Base-by-base conservation (phyloP, 441 rosid species). In the Eutrema salsugineum region DNA sequence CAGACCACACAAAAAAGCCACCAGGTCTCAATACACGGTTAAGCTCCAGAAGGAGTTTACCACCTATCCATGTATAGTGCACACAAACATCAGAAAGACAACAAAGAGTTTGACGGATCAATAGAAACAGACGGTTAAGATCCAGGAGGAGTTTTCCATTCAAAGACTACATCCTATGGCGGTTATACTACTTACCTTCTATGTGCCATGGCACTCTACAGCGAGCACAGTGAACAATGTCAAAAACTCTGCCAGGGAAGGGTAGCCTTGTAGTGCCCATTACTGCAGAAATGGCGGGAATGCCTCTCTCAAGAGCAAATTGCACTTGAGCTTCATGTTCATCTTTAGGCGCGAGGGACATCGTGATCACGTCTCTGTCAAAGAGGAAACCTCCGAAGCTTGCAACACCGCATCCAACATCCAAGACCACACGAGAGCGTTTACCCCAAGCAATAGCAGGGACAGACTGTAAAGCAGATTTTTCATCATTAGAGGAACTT, bases 141-240 rank as follows among this genome's bases (percentile, higher is more conserved):
- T 43, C 50, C 16, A 59, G 39, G 14, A 56, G 46, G 8, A 60
- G 44, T 16, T 30, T 61, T 53, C 50, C 38, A 39, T 36, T 10
- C 27, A 36, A 47, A 64, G 67, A 50, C 38, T 43, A 46, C 14
- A 48, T 14, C 43, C 43, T 9, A 30, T 58, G 11, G 56, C 3
- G 39, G 55, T 32, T 42, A 35, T 28, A 55, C 24, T 15, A 38
- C 74, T 68, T 47, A 92, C 99, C 99, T 88, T 94, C 99, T 71
- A 90, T 88, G 73, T 94, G 99, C 99, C 99, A 94, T 39, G 99
- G 98, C 32, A 94, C 99, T 70, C 99, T 88, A 77, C 99, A 94
- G 22, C 98, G 94, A 43, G 99, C 99, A 81, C 99, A 94, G 80
- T 92, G 98, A 66, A 94, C 91, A 35, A 78, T 68, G 84, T 94